Base-by-base conservation (phyloP, 495 filamentous ascomycete genomes). In the Bombardia bombarda region DNA sequence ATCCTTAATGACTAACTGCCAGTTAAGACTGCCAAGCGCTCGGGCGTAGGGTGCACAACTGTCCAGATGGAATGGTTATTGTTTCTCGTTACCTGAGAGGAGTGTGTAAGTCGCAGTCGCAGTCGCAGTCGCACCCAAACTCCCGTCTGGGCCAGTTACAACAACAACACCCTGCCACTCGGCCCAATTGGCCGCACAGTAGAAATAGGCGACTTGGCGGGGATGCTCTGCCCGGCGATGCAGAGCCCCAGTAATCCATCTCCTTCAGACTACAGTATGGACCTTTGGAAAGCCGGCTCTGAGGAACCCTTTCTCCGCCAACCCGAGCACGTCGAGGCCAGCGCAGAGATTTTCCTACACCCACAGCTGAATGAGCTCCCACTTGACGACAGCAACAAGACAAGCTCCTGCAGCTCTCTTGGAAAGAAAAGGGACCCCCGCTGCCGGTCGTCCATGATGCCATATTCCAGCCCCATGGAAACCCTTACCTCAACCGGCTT, bases 11-110 rank as follows among this genome's bases (percentile, higher is more conserved):
- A 33, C 12, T 43, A 30, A 7, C 32, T 35, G 32, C 16, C 19
- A 3, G 32, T 32, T 25, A 26, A 46, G 41, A 46, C 38, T 31
- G 53, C 53, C 53, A 56, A 56, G 53, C 35, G 32, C 42, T 47
- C 33, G 45, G 41, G 31, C 32, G 17, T 32, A 32, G 13, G 37
- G 31, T 21, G 22, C 19, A 43, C 31, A 36, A 32, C 23, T 43
- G 41, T 43, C 22, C 32, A 36, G 21, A 43, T 18, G 19, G 7
- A n/a, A n/a, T 13, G 13, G 32, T 17, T 18, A 17, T 16, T 24
- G 1, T 40, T 7, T 40, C 18, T 40, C 8, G 22, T 42, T 41
- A 22, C 30, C 31, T 43, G 22, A 20, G 28, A 21, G 2, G 28
- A 35, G 32, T 19, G 41, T 36, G 32, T 28, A 43, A 43, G 22